Evolutionary conservation across 2,329 filamentous ascomycete genomes (phyloP).

Genomic region (Leptographium wingfieldii): DNA sequence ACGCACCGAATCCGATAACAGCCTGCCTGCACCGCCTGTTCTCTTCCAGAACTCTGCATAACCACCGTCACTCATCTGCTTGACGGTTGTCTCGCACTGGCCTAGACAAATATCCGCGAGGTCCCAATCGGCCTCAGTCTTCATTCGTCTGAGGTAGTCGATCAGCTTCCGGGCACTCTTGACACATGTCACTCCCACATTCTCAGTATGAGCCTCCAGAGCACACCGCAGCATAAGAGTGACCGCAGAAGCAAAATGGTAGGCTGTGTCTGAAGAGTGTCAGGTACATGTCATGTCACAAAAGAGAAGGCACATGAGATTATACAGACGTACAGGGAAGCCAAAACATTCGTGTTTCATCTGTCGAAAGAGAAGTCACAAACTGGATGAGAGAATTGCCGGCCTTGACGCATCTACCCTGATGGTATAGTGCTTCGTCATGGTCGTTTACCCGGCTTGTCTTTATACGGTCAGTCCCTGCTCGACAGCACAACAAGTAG

Average conservation of each 20-base stretch:
- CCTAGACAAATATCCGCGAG: slow-evolving; percentile 3
- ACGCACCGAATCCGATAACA: neutral
- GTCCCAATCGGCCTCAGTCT: slow-evolving; percentile 1
- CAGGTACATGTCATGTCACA: neutral
- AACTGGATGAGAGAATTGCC: neutral
- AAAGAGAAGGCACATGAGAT: neutral
- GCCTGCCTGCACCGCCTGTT: neutral
- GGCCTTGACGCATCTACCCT: slow-evolving; percentile 1
- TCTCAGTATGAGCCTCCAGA: neutral
- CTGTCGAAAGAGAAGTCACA: neutral
- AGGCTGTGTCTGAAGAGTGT: neutral
- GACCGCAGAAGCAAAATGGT: slow-evolving; percentile 3
- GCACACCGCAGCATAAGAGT: slow-evolving; percentile 4
- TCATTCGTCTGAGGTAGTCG: neutral
- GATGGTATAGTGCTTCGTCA: slow-evolving; percentile 2
- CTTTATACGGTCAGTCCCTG: neutral
- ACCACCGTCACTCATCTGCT: slow-evolving; percentile 2
- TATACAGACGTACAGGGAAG: neutral
- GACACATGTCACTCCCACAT: neutral
- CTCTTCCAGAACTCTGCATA: neutral
- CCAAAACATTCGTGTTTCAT: slow-evolving; percentile 1
- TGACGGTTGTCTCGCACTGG: slow-evolving; percentile 1
- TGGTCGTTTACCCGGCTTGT: slow-evolving; percentile 2
- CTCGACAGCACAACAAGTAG: neutral
- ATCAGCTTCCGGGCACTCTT: neutral